Conservation (phyloP, 352 stramenopile species). For the Phytophthora hybrid region DNA sequence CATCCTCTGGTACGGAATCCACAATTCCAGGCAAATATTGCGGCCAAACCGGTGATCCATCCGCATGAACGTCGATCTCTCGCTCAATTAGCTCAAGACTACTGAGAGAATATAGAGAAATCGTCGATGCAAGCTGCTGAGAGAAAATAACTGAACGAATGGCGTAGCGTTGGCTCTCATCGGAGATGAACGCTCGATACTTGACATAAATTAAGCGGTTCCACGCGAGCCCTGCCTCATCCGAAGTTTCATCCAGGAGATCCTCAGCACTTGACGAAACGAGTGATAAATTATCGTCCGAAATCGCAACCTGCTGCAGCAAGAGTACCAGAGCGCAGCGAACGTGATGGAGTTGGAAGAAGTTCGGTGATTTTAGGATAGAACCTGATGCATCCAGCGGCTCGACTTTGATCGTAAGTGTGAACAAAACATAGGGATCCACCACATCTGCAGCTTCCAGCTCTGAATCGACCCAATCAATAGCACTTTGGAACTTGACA, state of each 20-base stretch:
- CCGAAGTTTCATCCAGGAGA: neutral
- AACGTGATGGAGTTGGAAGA: slow-evolving; percentile 34
- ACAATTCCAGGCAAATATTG: slow-evolving; percentile 16
- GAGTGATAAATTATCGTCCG: slow-evolving; percentile 6
- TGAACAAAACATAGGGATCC: slow-evolving; percentile 24
- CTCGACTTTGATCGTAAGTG: slow-evolving; percentile 23
- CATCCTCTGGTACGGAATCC: neutral
- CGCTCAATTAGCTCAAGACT: slow-evolving; percentile 27
- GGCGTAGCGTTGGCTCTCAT: slow-evolving; percentile 35
- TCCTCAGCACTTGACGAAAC: slow-evolving; percentile 8
- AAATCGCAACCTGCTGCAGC: slow-evolving; percentile 34
- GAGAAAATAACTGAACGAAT: slow-evolving; percentile 34
- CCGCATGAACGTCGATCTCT: slow-evolving; percentile 22
- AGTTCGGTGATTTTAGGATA: slow-evolving; percentile 21
- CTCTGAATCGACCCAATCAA: slow-evolving; percentile 13
- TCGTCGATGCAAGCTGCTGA: slow-evolving; percentile 17
- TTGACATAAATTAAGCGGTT: slow-evolving; percentile 12
- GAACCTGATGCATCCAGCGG: slow-evolving; percentile 4
- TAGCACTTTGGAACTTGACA: slow-evolving; percentile 6
- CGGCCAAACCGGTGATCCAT: slow-evolving; percentile 29
- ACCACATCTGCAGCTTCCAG: neutral
- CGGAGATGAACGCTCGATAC: slow-evolving; percentile 23
- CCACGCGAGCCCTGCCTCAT: neutral
- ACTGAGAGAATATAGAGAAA: slow-evolving; percentile 16
- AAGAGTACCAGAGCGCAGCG: slow-evolving; percentile 27